Base-by-base conservation (phyloP, 129 eudicot species). In the Helianthus tuberosus region DNA sequence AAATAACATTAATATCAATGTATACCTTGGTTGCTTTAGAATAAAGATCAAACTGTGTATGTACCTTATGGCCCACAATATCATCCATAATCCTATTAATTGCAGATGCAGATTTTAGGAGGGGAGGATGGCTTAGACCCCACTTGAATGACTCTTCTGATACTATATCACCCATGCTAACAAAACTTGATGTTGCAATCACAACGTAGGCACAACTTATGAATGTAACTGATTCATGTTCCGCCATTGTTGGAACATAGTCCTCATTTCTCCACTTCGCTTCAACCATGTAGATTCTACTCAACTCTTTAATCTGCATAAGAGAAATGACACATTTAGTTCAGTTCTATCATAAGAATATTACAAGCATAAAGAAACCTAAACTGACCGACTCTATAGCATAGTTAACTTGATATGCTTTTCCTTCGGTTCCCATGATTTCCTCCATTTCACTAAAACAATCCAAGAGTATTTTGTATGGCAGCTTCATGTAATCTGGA, bases 1-100 rank as follows among this genome's bases (percentile, higher is more conserved):
- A 27, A 27, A 27, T 2, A 27, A 27, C 32, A 27, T 27, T 27
- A 27, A 27, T 2, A 27, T 27, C 32, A 27, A 1, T 2, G 32
- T 39, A 4, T 6, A 39, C 1, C 13, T 25, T 1, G 1, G 6
- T n/a, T 17, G 8, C 11, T 17, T 69, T 4, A n/a, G 0, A 25
- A 27, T 59, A 4, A 20, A 27, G 16, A 25, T 59, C 39, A 27
- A 11, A 39, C 4, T 29, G n/a, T n/a, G 17, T 70, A 39, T 53
- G 43, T 74, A 79, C 87, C 84, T 75, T 69, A 17, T 75, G 79
- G 27, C 60, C 69, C 3, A 76, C 35, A 12, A 79, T 74, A 64
- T 83, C 87, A 17, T 83, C 75, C 43, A 72, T 75, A 17, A 83
- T 74, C 87, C 87, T 66, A 61, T 36, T 35, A 49, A 83, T 48